Evolutionary conservation across 495 filamentous ascomycete species (phyloP), one percentile per base, ranked within the genome.

Genomic region (Hypoxylon lienhwacheense): DNA sequence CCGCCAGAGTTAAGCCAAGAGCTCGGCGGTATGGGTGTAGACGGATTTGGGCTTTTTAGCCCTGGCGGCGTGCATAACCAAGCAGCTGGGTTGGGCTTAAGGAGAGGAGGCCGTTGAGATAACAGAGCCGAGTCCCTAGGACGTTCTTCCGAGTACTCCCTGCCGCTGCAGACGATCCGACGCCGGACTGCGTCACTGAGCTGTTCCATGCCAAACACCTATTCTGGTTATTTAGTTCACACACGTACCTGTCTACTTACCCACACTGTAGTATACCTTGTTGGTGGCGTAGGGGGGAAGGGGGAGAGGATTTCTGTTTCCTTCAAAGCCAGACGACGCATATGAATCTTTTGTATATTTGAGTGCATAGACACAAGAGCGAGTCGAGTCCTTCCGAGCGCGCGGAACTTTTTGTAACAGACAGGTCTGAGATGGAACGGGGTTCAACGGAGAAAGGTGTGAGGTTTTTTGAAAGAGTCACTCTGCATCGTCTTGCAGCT

Each of bases 1-100:
- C 89, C 88, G 42, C 82, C 82, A 16, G 79, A 81, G 43, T 66
- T 84, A 16, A 79, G 77, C 10, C 74, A 77, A 24, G 81, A 83
- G 10, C 45, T 74, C 17, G 73, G 68, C 5, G 65, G 70, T 8
- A 66, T 68, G 26, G 70, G 65, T 2, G 43, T 73, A 33, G 71
- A 73, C 39, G 67, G 58, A 6, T 75, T 76, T 28, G 62, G 63
- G 10, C 70, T 74, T 67, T 76, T 75, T 53, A 70, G 69, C 24
- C 57, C 61, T 7, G 62, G 62, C 5, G 61, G 61, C 2, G 51
- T 66, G 21, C 64, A 51, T 44, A 57, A 52, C 29, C 59, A 43
- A 2, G 61, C 61, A 6, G 56, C 60, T 4, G 33, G 46, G 14
- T 14, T 61, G 16, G 61, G 61, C 16, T 42, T 65, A 19, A 58